phyloP scores from a whole-genome alignment of 352 stramenopile genomes.

The Phytophthora pluvialis region DNA sequence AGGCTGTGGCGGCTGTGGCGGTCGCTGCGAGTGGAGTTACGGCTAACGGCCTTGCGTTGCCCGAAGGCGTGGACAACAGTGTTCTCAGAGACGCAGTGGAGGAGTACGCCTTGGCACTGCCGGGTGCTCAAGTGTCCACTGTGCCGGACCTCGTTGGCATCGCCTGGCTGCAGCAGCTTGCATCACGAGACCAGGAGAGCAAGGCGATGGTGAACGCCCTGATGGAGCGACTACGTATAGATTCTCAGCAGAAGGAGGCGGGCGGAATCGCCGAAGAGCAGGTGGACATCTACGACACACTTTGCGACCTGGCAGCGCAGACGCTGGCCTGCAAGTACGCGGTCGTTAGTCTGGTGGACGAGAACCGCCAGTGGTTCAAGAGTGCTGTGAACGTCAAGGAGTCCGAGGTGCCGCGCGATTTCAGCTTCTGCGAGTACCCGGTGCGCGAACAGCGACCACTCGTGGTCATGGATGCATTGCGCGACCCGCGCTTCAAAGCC shows the following conservation, averaged over 20 bases:
- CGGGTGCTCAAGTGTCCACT: constrained; percentile 52
- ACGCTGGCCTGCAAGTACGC: constrained; percentile 81
- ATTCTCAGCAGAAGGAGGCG: constrained; percentile 41
- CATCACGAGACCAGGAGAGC: constrained; percentile 71
- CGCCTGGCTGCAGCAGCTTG: constrained; percentile 79
- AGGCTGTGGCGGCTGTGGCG: constrained; percentile 22
- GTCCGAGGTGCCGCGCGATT: constrained; percentile 81
- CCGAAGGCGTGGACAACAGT: constrained; percentile 47
- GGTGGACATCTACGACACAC: constrained; percentile 87
- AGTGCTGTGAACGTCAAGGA: constrained; percentile 82
- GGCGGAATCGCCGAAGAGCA: constrained; percentile 40
- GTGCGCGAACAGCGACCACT: constrained; percentile 76
- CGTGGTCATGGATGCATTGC: constrained; percentile 89
- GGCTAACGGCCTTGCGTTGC: constrained; percentile 35
- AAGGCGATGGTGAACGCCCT: constrained; percentile 71
- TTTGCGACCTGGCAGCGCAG: constrained; percentile 81
- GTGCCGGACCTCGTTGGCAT: constrained; percentile 82
- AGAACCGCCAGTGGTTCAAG: constrained; percentile 96
- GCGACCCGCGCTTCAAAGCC: constrained; percentile 88
- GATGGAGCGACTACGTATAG: constrained; percentile 68
- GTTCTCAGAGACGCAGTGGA: constrained; percentile 68
- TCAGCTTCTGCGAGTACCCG: constrained; percentile 86
- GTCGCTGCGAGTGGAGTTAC: constrained; percentile 23
- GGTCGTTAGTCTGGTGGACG: constrained; percentile 90
- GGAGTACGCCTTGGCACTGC: constrained; percentile 76